Evolutionary conservation across 352 stramenopile genomes (phyloP), one percentile per base, ranked within the genome.

Genomic region (Hyaloperonospora brassicae): DNA sequence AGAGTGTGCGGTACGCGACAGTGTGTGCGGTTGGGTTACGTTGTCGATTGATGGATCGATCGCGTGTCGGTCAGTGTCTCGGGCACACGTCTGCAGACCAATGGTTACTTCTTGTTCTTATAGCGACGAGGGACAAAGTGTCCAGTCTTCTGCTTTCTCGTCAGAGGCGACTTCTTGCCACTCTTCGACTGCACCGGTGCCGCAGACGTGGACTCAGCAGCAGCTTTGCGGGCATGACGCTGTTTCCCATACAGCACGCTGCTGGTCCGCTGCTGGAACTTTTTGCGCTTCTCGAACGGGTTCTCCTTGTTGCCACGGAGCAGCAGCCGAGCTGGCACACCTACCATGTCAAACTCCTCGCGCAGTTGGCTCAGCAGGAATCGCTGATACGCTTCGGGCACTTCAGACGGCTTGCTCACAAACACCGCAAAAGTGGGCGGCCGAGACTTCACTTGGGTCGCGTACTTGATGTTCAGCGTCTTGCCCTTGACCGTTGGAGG

Each of bases 391-490:
- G 83, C 63, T 52, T 87, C 76, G 1, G 80, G 83, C 30, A 91
- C 76, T 13, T 87, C 78, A 13, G 72, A 67, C 14, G 80, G 79
- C 46, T 85, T 87, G 71, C 83, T 93, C 3, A 89, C 80, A 51
- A 93, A 93, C 52, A 91, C 61, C 0, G 77, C 83, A 46, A 93
- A 93, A 5, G 83, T 93, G 35, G 83, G 83, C 25, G 80, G 80
- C 0, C 83, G 78, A 2, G 78, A 73, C 70, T 91, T 93, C 46
- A 93, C 77, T 58, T 93, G 83, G 30, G 83, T 91, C 49, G 82
- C 75, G 74, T 93, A 93, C 67, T 93, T 93, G 72, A 93, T 63
- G 59, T 93, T 93, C 34, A 91, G 61, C 48, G 76, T 72, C 70
- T 93, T 93, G 66, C 83, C 83, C 55, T 87, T 88, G 55, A 89